phyloP scores from a whole-genome alignment of 1,284 basidiomycete genomes.

The Trametes hirsuta region DNA sequence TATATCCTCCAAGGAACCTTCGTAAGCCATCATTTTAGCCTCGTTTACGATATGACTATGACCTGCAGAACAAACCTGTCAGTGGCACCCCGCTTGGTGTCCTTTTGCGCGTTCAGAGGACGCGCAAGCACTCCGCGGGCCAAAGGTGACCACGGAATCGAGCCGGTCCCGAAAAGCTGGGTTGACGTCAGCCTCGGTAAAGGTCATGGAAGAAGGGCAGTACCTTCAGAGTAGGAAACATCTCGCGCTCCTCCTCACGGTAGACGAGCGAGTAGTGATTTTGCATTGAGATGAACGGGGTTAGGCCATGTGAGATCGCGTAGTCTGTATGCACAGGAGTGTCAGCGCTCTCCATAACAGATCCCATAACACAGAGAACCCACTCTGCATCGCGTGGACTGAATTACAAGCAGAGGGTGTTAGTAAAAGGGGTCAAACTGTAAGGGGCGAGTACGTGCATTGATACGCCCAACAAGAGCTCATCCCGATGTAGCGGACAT shows the following conservation, averaged over 20 bases:
- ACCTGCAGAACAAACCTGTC: constrained; percentile 36
- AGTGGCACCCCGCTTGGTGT: constrained; percentile 34
- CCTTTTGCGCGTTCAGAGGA: constrained; percentile 38
- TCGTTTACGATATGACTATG: background rate
- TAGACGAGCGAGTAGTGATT: constrained; percentile 39
- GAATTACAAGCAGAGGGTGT: background rate
- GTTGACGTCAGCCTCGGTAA: background rate
- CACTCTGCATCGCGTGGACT: constrained; percentile 35
- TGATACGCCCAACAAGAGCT: constrained; percentile 37
- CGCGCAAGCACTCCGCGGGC: constrained; percentile 52
- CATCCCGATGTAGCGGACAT: constrained; percentile 45
- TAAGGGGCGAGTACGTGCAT: constrained; percentile 17
- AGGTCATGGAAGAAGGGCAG: background rate
- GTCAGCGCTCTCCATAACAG: background rate
- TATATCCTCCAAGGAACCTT: constrained; percentile 11
- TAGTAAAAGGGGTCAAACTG: background rate
- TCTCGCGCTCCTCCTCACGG: constrained; percentile 43
- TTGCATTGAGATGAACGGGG: constrained; percentile 46
- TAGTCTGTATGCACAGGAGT: constrained; percentile 26
- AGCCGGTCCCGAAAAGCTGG: constrained; percentile 41
- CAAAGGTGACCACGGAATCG: constrained; percentile 52
- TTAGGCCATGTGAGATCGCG: constrained; percentile 34
- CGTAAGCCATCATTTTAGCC: background rate
- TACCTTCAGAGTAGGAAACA: constrained; percentile 36
- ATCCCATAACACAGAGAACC: background rate